These are phyloP conservation scores for Arxiozyma telluris DNA, from an alignment of 1,139 yeast species.

Conservation along the genomic window DNA sequence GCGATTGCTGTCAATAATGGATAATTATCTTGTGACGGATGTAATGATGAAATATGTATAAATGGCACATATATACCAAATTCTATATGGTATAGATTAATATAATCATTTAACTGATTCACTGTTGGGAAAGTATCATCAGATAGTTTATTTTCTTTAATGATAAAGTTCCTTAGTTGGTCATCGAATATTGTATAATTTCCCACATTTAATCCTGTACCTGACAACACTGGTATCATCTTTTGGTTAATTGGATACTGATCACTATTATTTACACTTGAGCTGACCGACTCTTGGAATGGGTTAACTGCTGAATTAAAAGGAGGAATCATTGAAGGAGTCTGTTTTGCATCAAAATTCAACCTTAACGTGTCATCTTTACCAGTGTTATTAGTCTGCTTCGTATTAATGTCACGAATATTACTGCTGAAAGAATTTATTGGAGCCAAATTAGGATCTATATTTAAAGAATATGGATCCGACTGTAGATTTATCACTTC, in stretches of 20 bases:
- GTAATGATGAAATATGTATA: conserved; percentile 62
- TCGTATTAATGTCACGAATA: background rate
- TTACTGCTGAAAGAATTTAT: background rate
- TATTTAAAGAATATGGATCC: no score
- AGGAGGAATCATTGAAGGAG: background rate
- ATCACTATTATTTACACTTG: background rate
- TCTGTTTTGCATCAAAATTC: background rate
- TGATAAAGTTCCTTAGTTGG: conserved; percentile 44
- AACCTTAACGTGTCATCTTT: background rate
- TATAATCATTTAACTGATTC: conserved; percentile 64
- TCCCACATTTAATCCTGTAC: background rate
- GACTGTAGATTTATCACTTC: no score
- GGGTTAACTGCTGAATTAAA: background rate
- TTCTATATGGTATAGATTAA: conserved; percentile 59
- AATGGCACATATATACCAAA: conserved; percentile 77
- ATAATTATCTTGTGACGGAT: conserved; percentile 51
- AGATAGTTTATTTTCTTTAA: conserved; percentile 42
- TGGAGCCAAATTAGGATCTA: no score
- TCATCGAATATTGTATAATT: conserved; percentile 35
- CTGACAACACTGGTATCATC: background rate
- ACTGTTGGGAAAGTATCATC: conserved; percentile 58
- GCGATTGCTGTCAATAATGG: conserved; percentile 75
- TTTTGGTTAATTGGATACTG: background rate
- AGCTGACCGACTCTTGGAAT: background rate
- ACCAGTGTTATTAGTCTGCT: background rate